These are phyloP conservation scores for Myxozyma nipponensis DNA, from an alignment of 805 yeast species.

Conservation along the genomic window DNA sequence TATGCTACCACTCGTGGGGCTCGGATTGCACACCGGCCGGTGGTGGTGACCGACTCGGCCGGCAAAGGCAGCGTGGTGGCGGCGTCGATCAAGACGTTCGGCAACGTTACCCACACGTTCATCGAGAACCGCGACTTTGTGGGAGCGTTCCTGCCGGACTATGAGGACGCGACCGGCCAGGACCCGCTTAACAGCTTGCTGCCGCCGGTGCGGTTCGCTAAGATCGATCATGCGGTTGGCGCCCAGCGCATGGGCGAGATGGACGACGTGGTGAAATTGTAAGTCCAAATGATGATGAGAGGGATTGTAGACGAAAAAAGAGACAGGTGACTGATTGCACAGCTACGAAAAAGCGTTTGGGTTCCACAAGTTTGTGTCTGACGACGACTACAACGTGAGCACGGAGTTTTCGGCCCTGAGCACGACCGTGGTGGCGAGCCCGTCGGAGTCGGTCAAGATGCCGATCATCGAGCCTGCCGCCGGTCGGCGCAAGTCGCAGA, in stretches of 20 bases:
- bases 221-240: conserved; percentile 77
- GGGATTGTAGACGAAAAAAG: not conserved
- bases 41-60: conserved; percentile 39
- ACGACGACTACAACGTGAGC: conserved; percentile 69
- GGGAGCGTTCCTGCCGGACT: conserved; percentile 55
- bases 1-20: conserved; percentile 57
- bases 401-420: conserved; percentile 67
- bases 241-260: conserved; percentile 69
- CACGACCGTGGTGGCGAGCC: conserved; percentile 73
- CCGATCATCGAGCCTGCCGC: conserved; percentile 83
- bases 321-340: too few species aligned
- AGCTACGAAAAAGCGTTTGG: conserved; percentile 62
- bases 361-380: conserved; percentile 79
- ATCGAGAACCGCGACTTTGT: conserved; percentile 44
- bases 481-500: conserved; percentile 64
- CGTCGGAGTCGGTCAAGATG: conserved; percentile 63
- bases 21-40: conserved; percentile 36
- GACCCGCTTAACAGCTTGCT: conserved; percentile 31
- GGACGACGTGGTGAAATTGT: conserved; percentile 50
- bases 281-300: too few species aligned
- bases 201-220: conserved; percentile 42
- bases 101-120: conserved; percentile 69
- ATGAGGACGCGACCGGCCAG: conserved; percentile 19
- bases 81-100: conserved; percentile 53
- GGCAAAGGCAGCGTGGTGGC: conserved; percentile 46